Evolutionary conservation across 139 green algal genomes (phyloP), one percentile per base, ranked within the genome.

Genomic region (Pseudopediastrum boryanum): DNA sequence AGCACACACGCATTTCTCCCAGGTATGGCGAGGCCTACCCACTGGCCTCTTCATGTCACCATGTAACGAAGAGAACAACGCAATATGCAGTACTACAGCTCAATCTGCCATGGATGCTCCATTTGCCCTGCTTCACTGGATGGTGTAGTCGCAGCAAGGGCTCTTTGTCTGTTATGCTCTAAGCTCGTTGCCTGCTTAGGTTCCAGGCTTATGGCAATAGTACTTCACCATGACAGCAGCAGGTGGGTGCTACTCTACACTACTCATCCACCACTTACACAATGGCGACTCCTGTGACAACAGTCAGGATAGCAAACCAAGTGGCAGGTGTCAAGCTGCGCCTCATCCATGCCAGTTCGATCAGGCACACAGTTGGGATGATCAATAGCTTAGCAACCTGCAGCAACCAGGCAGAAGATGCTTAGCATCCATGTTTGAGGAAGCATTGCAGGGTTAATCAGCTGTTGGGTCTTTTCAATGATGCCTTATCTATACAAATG

Each of bases 351-450:
- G 93, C 67, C 4, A 70, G 63, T 82, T 98, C 94, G 65, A 98
- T 74, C 8, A 95, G 27, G 75, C 92, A 96, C 4, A 94, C 89
- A 50, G 94, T 97, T 4, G 94, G 94, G 70, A 97, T 97, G 82
- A 98, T 98, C 38, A 96, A 87, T 39, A 98, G 93, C 89, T 98
- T 98, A 52, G 94, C 90, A 25, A 98, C 91, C 81, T 93, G 88
- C 52, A 78, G 52, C 3, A 44, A 0, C 10, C 4, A 35, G 1
- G 39, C 31, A 35, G 61, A 35, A 50, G 61, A 12, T 69, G 35
- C 29, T 69, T n/a, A n/a, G 61, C 33, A 48, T 4, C 19, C 21
- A 52, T 6, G 1, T 13, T 52, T 19, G 6, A 31, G 64, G 39
- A 52, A 29, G 12, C 31, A 72, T 27, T 21, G 6, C 38, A 36